These are phyloP conservation scores for Didymellaceae sp. DNA, from an alignment of 2,329 filamentous ascomycete species.

Conservation along the genomic window DNA sequence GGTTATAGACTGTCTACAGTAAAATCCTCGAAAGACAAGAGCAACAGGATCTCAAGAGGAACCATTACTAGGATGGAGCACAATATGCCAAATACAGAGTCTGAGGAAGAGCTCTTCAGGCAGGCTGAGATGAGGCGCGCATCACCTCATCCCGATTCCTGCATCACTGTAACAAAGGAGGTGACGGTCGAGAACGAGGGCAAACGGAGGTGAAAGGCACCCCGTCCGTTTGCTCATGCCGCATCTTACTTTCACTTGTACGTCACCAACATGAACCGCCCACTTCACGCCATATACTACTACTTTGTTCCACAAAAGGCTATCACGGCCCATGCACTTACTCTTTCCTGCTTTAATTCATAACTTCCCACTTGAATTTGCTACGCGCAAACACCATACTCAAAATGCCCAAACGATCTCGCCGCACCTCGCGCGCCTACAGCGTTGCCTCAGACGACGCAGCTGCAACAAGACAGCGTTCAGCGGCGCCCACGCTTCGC, in stretches of 20 bases:
- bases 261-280: neutral
- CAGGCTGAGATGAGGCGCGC: neutral
- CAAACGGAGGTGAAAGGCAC: neutral
- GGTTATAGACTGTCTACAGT: constrained; percentile 11
- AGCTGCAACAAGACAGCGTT: neutral
- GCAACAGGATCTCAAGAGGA: constrained; percentile 13
- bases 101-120: constrained; percentile 27
- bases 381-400: too few relatives aligned
- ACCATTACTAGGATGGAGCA: constrained; percentile 21
- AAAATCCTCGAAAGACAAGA: neutral
- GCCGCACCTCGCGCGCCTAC: constrained; percentile 11
- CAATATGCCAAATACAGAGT: constrained; percentile 15
- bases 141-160: neutral
- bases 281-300: neutral
- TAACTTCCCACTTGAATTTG: neutral
- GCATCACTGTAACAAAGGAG: constrained; percentile 4
- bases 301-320: too few relatives aligned
- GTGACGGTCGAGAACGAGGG: neutral
- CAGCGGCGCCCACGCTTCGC: neutral
- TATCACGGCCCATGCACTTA: too few relatives aligned
- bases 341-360: neutral
- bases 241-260: constrained; percentile 1
- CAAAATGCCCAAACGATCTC: neutral
- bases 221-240: neutral
- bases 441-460: constrained; percentile 12